Evolutionary conservation across 768 basidiomycete species (phyloP), one percentile per base, ranked within the genome.

Genomic region (Xerocomellus intermedius): DNA sequence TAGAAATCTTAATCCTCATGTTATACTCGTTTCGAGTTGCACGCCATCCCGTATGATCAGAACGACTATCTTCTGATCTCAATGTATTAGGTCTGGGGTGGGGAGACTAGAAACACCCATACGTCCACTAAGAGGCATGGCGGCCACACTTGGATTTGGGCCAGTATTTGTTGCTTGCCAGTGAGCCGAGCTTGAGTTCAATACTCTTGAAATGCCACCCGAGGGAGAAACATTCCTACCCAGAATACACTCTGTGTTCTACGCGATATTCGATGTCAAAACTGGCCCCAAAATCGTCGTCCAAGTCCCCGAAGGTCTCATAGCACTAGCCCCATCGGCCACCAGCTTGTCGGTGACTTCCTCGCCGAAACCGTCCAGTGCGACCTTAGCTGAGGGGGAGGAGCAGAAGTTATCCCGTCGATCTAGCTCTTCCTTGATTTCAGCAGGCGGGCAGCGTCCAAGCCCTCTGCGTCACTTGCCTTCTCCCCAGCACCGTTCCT

Each of bases 241-340:
- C 36, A 74, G 77, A 17, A 88, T 92, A 53, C 84, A 87, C 62
- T 94, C 92, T 12, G 88, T 96, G 14, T 98, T 98, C 76, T 98
- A 97, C 66, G 88, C 95, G 4, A 85, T 89, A 14, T 98, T 99
- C 69, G 93, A 98, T 72, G 80, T 87, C 36, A 75, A 74, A 6
- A 83, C 88, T 51, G 96, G 97, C 2, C 91, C 94, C 3, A 91
- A 91, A 65, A 89, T 98, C 43, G 85, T 92, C 5, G 89, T 89
- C 64, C 95, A 98, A 73, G 94, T 97, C 8, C 96, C 96, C 1
- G 96, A 97, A 68, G 91, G 86, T 42, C 83, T 94, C 48, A 91
- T 96, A 58, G 80, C 85, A 13, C 64, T 67, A 5, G 59, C 75
- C 21, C 75, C 69, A 30, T 56, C 63, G 65, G 62, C 63, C 54